A percentile compares a stretch with the other conserved stretches of the same genome.
Evolutionary conservation across 192 early-diverging fungal genomes (phyloP).

Genomic region (Gryganskiella cystojenkinii): DNA sequence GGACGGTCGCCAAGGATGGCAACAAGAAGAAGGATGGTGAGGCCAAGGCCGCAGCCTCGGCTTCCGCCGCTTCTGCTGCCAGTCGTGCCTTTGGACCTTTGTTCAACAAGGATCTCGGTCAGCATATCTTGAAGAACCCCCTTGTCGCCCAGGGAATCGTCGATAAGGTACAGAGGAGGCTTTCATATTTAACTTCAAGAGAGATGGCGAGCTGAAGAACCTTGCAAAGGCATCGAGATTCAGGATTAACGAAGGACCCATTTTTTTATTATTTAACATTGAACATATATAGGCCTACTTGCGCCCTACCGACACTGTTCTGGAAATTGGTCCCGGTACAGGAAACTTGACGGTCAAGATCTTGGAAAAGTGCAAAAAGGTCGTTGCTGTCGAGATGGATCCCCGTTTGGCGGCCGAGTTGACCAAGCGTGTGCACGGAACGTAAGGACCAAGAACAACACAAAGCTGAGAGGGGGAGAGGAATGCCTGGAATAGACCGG

Average conservation of each 20-base stretch:
- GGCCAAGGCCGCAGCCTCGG: conserved; percentile 20
- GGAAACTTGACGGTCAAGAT: conserved; percentile 98
- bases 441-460: conserved; percentile 59
- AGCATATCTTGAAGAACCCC: conserved; percentile 99
- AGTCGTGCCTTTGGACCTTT: conserved; percentile 82
- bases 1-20: conserved; percentile 10
- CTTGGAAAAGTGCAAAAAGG: conserved; percentile 91
- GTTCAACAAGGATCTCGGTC: conserved; percentile 97
- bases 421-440: conserved; percentile 96
- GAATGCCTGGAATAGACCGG: too few relatives aligned
- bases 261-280: neutral
- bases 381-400: conserved; percentile 96
- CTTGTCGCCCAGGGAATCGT: conserved; percentile 96
- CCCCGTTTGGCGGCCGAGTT: conserved; percentile 96
- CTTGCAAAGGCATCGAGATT: too few relatives aligned
- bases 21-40: conserved; percentile 47
- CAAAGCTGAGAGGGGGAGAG: neutral
- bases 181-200: too few relatives aligned
- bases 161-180: conserved; percentile 84
- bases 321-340: conserved; percentile 98
- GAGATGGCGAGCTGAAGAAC: too few relatives aligned
- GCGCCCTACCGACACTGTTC: conserved; percentile 75
- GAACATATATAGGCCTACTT: conserved; percentile 66
- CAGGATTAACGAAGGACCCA: too few relatives aligned
- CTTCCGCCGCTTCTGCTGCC: conserved; percentile 37